Base-by-base conservation (phyloP, 495 filamentous ascomycete genomes). In the Aspergillus carlsbadensis region DNA sequence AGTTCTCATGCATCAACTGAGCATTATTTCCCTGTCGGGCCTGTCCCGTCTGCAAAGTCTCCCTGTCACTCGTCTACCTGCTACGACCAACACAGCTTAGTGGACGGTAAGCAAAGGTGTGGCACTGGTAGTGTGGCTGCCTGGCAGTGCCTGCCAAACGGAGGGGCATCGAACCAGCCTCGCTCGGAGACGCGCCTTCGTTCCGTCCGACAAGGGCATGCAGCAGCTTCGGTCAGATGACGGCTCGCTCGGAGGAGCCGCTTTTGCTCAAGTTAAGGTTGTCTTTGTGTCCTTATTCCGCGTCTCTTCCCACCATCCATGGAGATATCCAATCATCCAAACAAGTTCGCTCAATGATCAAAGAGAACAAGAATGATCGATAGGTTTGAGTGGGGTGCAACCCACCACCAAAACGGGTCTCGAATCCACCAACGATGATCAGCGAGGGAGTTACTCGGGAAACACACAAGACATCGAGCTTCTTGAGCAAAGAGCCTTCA, bases 121-220 rank as follows among this genome's bases (percentile, higher is more conserved):
- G 54, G 45, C 42, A n/a, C n/a, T n/a, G n/a, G n/a, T n/a, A 46
- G 41, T 60, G 57, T 63, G 60, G 53, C 59, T 56, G 52, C 56
- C 59, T 62, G 35, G n/a, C n/a, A 37, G 4, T 37, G 63, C 57
- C 56, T 29, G 8, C 26, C 26, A 29, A 60, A 52, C 62, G 51
- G 46, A 52, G 50, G 57, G 57, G 57, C 57, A n/a, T 10, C 56
- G 53, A 61, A 61, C 60, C 60, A 63, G 64, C 64, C 60, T 66
- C 61, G 61, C 54, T 64, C 65, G 65, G 65, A 64, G 65, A 64
- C 59, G 59, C 57, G 52, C 65, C 43, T 54, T 62, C 36, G 31
- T 64, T 67, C 65, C 65, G 64, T 51, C 51, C 57, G 21, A 20
- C n/a, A 11, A 41, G 15, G 15, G 46, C 42, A 22, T 10, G 18